Evolutionary conservation across 306 rosid species (phyloP).

Genomic region (Herpetospermum pedunculosum): DNA sequence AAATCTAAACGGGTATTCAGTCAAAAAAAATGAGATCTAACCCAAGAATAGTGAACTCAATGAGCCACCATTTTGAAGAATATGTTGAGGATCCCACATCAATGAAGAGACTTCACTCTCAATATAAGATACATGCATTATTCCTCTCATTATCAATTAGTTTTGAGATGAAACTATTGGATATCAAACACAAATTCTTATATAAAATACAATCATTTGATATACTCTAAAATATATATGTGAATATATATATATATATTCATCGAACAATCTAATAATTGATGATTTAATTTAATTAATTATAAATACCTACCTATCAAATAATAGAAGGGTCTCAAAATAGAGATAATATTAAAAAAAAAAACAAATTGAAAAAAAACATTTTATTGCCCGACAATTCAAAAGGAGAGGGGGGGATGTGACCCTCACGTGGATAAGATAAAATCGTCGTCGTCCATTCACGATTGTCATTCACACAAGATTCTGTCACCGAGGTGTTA

Average conservation of each 20-base stretch:
- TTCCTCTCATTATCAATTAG: too few relatives aligned
- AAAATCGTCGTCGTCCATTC: conserved; percentile 2
- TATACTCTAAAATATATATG: background rate
- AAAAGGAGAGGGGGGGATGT: background rate
- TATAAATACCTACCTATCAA: background rate
- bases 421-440: conserved; percentile 11
- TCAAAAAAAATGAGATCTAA: too few relatives aligned
- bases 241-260: too few relatives aligned
- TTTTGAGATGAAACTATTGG: too few relatives aligned
- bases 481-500: background rate
- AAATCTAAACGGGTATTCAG: too few relatives aligned
- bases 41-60: too few relatives aligned
- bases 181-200: too few relatives aligned
- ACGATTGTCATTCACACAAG: background rate
- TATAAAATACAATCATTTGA: background rate
- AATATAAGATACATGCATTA: too few relatives aligned
- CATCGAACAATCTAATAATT: background rate
- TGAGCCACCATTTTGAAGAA: too few relatives aligned
- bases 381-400: conserved; percentile 5
- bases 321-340: background rate
- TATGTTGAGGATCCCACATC: too few relatives aligned
- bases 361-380: background rate
- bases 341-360: background rate
- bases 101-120: too few relatives aligned
- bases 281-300: background rate